Base-by-base conservation (phyloP, 2,329 filamentous ascomycete species). In the Sarocladium oryzae region DNA sequence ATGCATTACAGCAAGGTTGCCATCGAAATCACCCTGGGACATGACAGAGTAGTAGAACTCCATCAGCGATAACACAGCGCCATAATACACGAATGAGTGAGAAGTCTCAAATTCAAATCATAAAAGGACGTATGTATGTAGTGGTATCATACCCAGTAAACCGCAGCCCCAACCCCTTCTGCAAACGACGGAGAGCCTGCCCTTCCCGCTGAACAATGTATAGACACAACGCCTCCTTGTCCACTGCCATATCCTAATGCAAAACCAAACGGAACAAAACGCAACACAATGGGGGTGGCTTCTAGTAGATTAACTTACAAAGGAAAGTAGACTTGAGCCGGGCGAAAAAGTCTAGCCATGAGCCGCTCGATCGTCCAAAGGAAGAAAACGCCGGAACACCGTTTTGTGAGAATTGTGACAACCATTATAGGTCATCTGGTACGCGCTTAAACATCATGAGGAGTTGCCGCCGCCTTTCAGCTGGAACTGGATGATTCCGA, bases 71-170 rank as follows among this genome's bases (percentile, higher is more conserved):
- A n/a, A n/a, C n/a, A n/a, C n/a, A n/a, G n/a, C n/a, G n/a, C n/a
- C n/a, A n/a, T n/a, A n/a, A n/a, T n/a, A n/a, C n/a, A n/a, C n/a
- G n/a, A n/a, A n/a, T n/a, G n/a, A n/a, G n/a, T n/a, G n/a, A n/a
- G 28, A 30, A 15, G 13, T 26, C 24, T 28, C 40, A 28, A 43
- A n/a, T 6, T 26, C 33, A 10, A 32, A 11, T 48, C 43, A 16
- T 48, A 33, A 33, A 7, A 48, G n/a, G 7, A 32, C 43, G 28
- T 48, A 24, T 48, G 24, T 48, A 26, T 23, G 20, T 48, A 48
- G 43, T 48, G 43, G 43, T 48, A 48, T 48, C 43, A 48, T 48
- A 48, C 28, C 43, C 43, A 48, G 40, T 26, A 40, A 40, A 20
- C 13, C 16, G 16, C 16, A 6, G 11, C 8, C 37, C 23, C 15